Base-by-base conservation (phyloP, 1,139 yeast species). In the Magnusiomyces suaveolens region DNA sequence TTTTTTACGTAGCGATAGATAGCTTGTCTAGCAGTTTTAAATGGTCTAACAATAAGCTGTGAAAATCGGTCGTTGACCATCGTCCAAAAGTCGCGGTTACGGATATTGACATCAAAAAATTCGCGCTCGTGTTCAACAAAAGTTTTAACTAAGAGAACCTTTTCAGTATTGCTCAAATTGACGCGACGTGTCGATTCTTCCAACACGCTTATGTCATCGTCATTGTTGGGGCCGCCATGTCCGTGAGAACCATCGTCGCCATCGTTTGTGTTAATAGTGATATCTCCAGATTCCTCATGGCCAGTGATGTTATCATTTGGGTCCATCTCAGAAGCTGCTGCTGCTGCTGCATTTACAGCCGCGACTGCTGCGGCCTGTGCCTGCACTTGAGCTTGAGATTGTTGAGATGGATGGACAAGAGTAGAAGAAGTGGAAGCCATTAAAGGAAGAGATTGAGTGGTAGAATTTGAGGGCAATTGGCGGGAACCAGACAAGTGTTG, bases 61-160 rank as follows among this genome's bases (percentile, higher is more conserved):
- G 50, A 47, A 32, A 47, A 47, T 25, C 25, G 21, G n/a, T 47
- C 26, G 26, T 47, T 47, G 2, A 47, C 25, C 43, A 36, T 47
- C n/a, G 25, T 47, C 50, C 50, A 47, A 47, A 47, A 47, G 18
- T 47, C 50, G 24, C 50, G 50, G 29, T 47, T 47, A 18, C 50
- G 41, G 4, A 47, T 43, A 21, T 47, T 47, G 14, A 43, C 50
- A 20, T 47, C 50, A 24, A 47, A 47, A 47, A 47, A 47, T 24
- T 47, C 43, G 43, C 50, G 50, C 26, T 47, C 50, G 41, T 47
- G 50, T 10, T 47, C 50, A n/a, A 47, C 50, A 47, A 47, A 47
- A 10, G 50, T 47, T 20, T 47, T 47, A n/a, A 47, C 50, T 18
- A 47, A 33, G 12, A 47, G 43, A 12, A 33, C 14, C 23, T 47